Evolutionary conservation across 192 early-diverging fungal genomes (phyloP).

Genomic region (Entomortierella parvispora): DNA sequence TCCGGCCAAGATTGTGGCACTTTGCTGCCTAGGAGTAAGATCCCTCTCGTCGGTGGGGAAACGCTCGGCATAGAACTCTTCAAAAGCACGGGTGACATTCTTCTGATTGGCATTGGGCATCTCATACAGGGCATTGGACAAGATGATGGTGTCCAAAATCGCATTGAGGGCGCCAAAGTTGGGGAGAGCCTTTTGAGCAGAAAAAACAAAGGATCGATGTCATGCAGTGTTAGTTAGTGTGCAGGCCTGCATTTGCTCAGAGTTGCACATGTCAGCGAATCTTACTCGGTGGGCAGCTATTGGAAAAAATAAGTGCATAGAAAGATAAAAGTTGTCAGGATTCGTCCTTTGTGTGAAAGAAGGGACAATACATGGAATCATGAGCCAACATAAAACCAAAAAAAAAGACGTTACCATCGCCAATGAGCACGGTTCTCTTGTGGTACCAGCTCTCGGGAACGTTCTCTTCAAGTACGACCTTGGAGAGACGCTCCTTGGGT

Average conservation of each 20-base stretch:
- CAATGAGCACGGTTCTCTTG: constrained; percentile 30
- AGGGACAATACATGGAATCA: not conserved
- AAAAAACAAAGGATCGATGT: too few relatives aligned
- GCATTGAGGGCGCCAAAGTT: constrained; percentile 35
- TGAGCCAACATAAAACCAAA: not conserved
- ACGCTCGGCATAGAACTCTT: constrained; percentile 27
- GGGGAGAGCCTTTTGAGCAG: constrained; percentile 15
- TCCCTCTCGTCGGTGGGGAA: constrained; percentile 15
- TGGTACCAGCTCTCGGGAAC: constrained; percentile 34
- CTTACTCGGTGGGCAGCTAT: constrained; percentile 31
- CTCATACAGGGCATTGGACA: constrained; percentile 28
- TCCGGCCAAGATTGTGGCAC: constrained; percentile 18
- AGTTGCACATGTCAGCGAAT: too few relatives aligned
- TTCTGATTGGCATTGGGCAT: constrained; percentile 20
- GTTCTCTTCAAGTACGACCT: constrained; percentile 42
- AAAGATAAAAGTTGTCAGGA: constrained; percentile 3
- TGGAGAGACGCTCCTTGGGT: constrained; percentile 27
- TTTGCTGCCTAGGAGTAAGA: constrained; percentile 19
- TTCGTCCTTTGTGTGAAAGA: not conserved
- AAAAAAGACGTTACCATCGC: constrained; percentile 30
- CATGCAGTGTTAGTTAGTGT: too few relatives aligned
- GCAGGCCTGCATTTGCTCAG: too few relatives aligned
- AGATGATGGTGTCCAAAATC: constrained; percentile 25
- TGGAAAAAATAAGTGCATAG: not conserved
- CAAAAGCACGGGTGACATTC: constrained; percentile 22